Evolutionary conservation across 2,329 filamentous ascomycete species (phyloP), one percentile per base, ranked within the genome.

Genomic region (Epichloe coenophiala): DNA sequence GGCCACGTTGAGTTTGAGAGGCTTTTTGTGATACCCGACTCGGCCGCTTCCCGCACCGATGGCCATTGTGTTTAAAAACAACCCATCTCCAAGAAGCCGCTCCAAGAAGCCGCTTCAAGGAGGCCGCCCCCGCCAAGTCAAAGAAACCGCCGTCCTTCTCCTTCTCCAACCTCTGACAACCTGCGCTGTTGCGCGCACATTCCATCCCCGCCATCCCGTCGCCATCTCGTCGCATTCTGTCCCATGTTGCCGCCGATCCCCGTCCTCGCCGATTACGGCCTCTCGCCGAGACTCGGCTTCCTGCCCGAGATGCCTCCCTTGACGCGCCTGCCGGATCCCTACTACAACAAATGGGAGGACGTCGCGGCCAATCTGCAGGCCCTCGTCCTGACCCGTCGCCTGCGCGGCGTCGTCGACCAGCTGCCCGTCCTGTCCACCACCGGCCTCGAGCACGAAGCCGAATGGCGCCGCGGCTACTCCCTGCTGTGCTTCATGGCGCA

Each of bases 261-360:
- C 27, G 62, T 68, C 45, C 76, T 87, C 52, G 76, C 80, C 65
- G 84, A 94, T 67, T 95, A 94, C 70, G 87, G 85, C 68, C 80
- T 89, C 66, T 87, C 86, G 57, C 72, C 78, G 54, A 74, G 81
- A 51, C 81, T 88, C 69, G 93, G 93, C 61, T 98, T 98, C 71
- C 79, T 98, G 49, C 89, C 93, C 2, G 75, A 86, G 55, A 81
- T 88, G 56, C 71, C 86, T 37, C 93, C 93, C 41, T 74, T 97
- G 55, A 82, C 87, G 54, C 73, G 80, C 50, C 80, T 98, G 13
- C 86, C 89, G 9, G 86, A 96, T 62, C 79, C 85, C 3, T 97
- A 96, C 72, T 98, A 97, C 69, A 83, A 86, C 66, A 88, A 88
- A 63, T 98, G 93, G 93, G 93, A 98, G 70, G 80, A 84, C 44